Evolutionary conservation across 2,329 filamentous ascomycete genomes (phyloP).

Genomic region (Colletotrichum spaethianum): DNA sequence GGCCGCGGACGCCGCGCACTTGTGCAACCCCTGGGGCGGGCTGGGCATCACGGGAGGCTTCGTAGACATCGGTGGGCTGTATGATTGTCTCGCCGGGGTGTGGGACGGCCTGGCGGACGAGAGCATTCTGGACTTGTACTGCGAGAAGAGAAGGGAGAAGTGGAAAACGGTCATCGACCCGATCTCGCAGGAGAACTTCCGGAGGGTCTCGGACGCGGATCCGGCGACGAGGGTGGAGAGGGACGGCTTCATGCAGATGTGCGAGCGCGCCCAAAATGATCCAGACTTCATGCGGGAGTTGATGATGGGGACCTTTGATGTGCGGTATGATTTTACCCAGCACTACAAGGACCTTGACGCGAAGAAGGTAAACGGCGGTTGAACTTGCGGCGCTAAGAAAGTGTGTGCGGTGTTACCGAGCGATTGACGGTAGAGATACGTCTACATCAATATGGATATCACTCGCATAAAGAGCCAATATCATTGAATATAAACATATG

Average conservation of each 20-base stretch:
- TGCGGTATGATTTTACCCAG: constrained; percentile 62
- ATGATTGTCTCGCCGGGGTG: constrained; percentile 68
- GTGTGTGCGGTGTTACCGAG: not conserved
- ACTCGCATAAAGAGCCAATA: too few species aligned
- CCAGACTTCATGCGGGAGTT: constrained; percentile 50
- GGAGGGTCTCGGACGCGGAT: constrained; percentile 57
- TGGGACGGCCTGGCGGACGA: constrained; percentile 60
- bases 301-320: constrained; percentile 52
- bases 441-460: not conserved
- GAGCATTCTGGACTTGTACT: constrained; percentile 60
- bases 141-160: constrained; percentile 61
- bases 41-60: constrained; percentile 75
- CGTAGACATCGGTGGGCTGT: constrained; percentile 73
- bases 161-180: constrained; percentile 60
- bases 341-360: constrained; percentile 52
- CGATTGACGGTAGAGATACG: not conserved
- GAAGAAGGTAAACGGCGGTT: not conserved
- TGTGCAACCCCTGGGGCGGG: constrained; percentile 70
- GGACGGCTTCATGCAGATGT: constrained; percentile 54
- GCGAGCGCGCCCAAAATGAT: constrained; percentile 54
- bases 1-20: constrained; percentile 73
- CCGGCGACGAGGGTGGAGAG: constrained; percentile 51
- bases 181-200: constrained; percentile 60
- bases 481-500: too few species aligned
- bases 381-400: not conserved